These are phyloP conservation scores for Phytopythium sindhum DNA, from an alignment of 352 stramenopile genomes.

Conservation along the genomic window DNA sequence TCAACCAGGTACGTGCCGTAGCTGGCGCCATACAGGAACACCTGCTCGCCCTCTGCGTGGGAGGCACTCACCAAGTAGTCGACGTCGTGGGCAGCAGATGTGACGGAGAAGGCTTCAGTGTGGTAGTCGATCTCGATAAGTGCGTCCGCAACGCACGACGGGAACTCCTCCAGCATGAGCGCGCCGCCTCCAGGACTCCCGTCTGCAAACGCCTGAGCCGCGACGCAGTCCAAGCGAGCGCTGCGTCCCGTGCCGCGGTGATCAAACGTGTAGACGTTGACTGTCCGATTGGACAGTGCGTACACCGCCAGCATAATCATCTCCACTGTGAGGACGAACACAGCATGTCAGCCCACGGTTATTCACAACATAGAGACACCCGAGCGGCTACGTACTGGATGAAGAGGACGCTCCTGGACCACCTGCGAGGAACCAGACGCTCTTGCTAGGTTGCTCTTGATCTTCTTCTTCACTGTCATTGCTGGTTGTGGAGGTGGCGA, in stretches of 20 bases:
- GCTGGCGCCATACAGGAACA: slow-evolving; percentile 51
- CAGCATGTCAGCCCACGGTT: slow-evolving; percentile 2
- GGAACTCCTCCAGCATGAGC: slow-evolving; percentile 18
- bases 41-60: slow-evolving; percentile 13
- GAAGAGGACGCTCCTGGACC: slow-evolving; percentile 37
- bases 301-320: slow-evolving; percentile 34
- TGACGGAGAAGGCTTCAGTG: slow-evolving; percentile 36
- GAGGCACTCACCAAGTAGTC: slow-evolving; percentile 15
- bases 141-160: slow-evolving; percentile 23
- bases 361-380: neutral
- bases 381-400: slow-evolving; percentile 19
- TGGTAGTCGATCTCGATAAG: slow-evolving; percentile 21
- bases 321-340: slow-evolving; percentile 24
- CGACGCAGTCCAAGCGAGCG: slow-evolving; percentile 27
- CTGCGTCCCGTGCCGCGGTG: slow-evolving; percentile 41
- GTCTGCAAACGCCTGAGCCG: slow-evolving; percentile 24
- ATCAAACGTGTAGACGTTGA: slow-evolving; percentile 52
- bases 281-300: slow-evolving; percentile 19
- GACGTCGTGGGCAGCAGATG: slow-evolving; percentile 43
- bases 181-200: slow-evolving; percentile 10
- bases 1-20: slow-evolving; percentile 58
- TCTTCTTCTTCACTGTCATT: neutral
- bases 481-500: slow-evolving; percentile 7
- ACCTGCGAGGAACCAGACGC: slow-evolving; percentile 46
- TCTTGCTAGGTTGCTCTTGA: slow-evolving; percentile 18